Percentiles rank a stretch among this genome's conserved stretches.
These are phyloP conservation scores for Eleusine coracana DNA, from an alignment of 176 grass and related monocot genomes.

Conservation along the genomic window DNA sequence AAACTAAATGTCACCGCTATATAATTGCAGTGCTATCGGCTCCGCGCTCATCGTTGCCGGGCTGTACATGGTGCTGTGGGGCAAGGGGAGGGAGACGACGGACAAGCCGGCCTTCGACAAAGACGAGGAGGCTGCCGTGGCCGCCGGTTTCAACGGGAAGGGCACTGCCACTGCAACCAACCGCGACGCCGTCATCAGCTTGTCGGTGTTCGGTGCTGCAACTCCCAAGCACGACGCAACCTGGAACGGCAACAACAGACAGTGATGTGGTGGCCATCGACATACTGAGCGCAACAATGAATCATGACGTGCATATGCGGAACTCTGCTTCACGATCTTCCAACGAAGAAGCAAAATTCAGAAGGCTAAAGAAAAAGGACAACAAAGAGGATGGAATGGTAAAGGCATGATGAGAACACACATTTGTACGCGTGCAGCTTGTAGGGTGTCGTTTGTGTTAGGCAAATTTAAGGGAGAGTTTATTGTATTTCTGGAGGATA, in stretches of 20 bases:
- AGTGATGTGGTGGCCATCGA: neutral
- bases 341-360: neutral
- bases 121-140: constrained; percentile 3
- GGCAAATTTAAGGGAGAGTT: neutral
- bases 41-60: constrained; percentile 74
- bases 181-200: constrained; percentile 25
- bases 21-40: constrained; percentile 49
- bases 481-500: neutral
- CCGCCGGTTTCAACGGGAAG: constrained; percentile 17
- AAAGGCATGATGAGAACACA: too few species aligned
- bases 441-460: neutral
- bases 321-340: neutral
- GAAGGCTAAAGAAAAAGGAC: neutral
- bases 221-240: constrained; percentile 26
- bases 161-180: neutral
- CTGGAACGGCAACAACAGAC: constrained; percentile 11
- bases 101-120: neutral
- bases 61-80: constrained; percentile 86
- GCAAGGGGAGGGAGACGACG: constrained; percentile 67
- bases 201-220: constrained; percentile 30
- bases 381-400: neutral
- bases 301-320: neutral
- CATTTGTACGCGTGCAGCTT: neutral
- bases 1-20: too few species aligned
- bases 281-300: neutral